Evolutionary conservation across 2,329 filamentous ascomycete genomes (phyloP).

Genomic region (Nigrospora sphaerica): DNA sequence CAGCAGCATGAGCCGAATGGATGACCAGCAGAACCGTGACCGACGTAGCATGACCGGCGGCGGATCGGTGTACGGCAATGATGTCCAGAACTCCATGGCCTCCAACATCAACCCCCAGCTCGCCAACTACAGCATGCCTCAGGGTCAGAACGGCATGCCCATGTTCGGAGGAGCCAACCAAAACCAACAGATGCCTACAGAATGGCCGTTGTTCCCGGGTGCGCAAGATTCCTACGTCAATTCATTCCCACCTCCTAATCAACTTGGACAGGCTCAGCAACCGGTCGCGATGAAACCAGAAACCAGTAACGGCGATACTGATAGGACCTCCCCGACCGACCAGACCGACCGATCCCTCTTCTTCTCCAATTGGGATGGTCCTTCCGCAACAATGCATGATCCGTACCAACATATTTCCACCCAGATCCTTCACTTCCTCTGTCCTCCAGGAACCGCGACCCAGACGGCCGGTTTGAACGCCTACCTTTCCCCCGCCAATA

Average conservation of each 20-base stretch:
- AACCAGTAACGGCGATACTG: conserved; percentile 44
- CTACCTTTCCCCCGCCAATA: conserved; percentile 60
- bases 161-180: conserved; percentile 55
- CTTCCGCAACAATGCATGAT: conserved; percentile 38
- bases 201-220: conserved; percentile 72
- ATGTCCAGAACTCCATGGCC: conserved; percentile 54
- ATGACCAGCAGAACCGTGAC: conserved; percentile 49
- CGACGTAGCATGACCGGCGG: conserved; percentile 45
- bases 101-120: conserved; percentile 55
- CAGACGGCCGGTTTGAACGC: conserved; percentile 47
- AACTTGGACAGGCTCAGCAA: conserved; percentile 53
- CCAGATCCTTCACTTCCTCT: conserved; percentile 50
- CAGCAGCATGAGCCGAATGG: conserved; percentile 52
- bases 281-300: conserved; percentile 59
- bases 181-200: conserved; percentile 54
- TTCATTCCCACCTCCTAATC: conserved; percentile 55
- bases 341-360: conserved; percentile 30
- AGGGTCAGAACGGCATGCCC: conserved; percentile 55
- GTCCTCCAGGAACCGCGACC: conserved; percentile 48
- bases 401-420: conserved; percentile 47
- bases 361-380: conserved; percentile 43
- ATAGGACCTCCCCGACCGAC: conserved; percentile 38
- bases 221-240: conserved; percentile 59
- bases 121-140: conserved; percentile 57
- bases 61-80: conserved; percentile 47